A percentile compares a stretch with the other conserved stretches of the same genome.
These are phyloP conservation scores for Aspergillus proliferans DNA, from an alignment of 2,329 filamentous ascomycete genomes.

Conservation along the genomic window DNA sequence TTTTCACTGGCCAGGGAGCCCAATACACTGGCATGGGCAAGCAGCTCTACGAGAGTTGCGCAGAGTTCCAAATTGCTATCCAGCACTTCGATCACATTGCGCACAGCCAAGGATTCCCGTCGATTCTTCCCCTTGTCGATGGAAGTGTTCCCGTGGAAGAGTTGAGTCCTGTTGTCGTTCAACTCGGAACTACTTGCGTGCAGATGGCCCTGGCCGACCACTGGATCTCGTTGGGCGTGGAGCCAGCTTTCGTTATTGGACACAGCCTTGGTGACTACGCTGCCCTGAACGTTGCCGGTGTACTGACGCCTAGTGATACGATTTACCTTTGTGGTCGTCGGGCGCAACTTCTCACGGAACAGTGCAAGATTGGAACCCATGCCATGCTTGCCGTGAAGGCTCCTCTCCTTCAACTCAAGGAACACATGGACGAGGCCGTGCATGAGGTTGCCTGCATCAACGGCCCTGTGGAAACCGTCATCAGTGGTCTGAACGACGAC, in stretches of 20 bases:
- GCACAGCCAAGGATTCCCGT: conserved; percentile 29
- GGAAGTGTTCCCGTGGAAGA: conserved; percentile 24
- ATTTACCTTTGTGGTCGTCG: conserved; percentile 37
- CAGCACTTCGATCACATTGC: conserved; percentile 26
- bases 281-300: conserved; percentile 34
- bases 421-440: conserved; percentile 23
- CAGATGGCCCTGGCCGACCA: conserved; percentile 35
- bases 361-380: conserved; percentile 37
- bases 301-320: conserved; percentile 31
- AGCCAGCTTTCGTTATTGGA: conserved; percentile 34
- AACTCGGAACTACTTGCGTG: conserved; percentile 34
- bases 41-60: conserved; percentile 27
- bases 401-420: conserved; percentile 27
- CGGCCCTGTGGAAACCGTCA: conserved; percentile 38
- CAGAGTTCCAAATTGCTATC: conserved; percentile 27
- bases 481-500: conserved; percentile 32
- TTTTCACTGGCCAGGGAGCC: conserved; percentile 37
- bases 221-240: conserved; percentile 32
- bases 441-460: conserved; percentile 38
- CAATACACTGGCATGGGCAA: conserved; percentile 33
- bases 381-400: conserved; percentile 41
- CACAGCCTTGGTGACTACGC: conserved; percentile 41
- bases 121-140: conserved; percentile 31
- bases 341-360: conserved; percentile 35
- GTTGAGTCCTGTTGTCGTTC: conserved; percentile 25